These are phyloP conservation scores for Dictyostelium firmibasis DNA, from an alignment of 78 protist genomes.

Conservation along the genomic window DNA sequence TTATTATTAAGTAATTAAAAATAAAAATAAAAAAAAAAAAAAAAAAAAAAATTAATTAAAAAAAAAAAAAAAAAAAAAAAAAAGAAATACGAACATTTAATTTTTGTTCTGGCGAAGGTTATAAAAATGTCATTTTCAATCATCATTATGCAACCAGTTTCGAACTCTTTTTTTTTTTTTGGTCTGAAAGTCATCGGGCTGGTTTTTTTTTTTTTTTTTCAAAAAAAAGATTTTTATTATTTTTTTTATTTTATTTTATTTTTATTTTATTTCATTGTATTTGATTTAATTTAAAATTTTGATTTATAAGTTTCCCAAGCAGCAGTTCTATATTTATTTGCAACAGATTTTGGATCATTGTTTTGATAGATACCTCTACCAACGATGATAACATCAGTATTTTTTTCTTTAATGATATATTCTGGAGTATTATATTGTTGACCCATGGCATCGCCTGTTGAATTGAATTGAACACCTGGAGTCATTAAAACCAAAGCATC, in stretches of 20 bases:
- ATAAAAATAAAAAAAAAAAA: too few species aligned
- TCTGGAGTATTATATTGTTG: conserved; percentile 93
- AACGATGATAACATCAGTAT: conserved; percentile 89
- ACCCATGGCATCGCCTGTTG: conserved; percentile 86
- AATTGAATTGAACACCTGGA: conserved; percentile 82
- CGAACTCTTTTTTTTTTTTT: too few species aligned
- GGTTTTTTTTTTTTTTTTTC: not conserved
- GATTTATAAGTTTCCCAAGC: conserved; percentile 69
- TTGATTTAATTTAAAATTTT: not conserved
- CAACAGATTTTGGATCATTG: conserved; percentile 40
- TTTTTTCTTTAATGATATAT: conserved; percentile 52
- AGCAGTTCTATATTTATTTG: conserved; percentile 48
- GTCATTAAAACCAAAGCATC: conserved; percentile 80
- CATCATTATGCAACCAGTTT: not conserved
- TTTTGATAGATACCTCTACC: conserved; percentile 88
- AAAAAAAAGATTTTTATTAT: not conserved
- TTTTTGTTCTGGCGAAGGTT: too few species aligned
- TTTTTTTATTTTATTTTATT: not conserved
- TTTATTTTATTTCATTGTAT: not conserved
- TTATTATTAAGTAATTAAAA: too few species aligned
- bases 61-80: too few species aligned
- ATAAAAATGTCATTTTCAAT: too few species aligned
- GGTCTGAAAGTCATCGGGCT: not conserved
- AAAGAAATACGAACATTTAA: too few species aligned
- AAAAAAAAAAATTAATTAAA: too few species aligned